Evolutionary conservation across 1,284 basidiomycete species (phyloP).

Genomic region (Cryptococcus sp.): DNA sequence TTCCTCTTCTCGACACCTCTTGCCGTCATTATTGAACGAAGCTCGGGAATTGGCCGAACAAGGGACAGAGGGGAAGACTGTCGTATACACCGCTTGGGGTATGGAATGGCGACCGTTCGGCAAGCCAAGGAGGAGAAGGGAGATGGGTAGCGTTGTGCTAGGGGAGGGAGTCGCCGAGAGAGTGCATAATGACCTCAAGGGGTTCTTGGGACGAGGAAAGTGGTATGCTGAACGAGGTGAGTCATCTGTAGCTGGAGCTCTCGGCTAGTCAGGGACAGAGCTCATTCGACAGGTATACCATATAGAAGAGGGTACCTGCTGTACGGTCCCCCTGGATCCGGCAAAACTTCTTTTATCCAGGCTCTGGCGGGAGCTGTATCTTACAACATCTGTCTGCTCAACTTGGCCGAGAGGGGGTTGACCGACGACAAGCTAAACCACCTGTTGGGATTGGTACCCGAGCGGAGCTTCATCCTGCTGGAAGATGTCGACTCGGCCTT

Average conservation of each 20-base stretch:
- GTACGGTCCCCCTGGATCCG: conserved; percentile 93
- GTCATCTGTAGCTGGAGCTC: conserved; percentile 21
- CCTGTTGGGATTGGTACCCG: conserved; percentile 85
- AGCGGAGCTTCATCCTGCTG: conserved; percentile 85
- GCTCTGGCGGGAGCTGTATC: conserved; percentile 85
- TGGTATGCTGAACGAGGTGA: conserved; percentile 96
- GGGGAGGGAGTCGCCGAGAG: conserved; percentile 70
- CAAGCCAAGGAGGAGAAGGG: conserved; percentile 78
- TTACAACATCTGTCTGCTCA: conserved; percentile 95
- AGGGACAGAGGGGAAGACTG: conserved; percentile 86
- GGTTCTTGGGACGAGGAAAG: conserved; percentile 74
- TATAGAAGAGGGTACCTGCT: conserved; percentile 94
- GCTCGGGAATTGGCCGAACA: conserved; percentile 81
- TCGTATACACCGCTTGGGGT: conserved; percentile 95
- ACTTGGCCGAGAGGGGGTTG: conserved; percentile 91
- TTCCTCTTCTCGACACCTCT: conserved; percentile 73
- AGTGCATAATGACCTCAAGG: conserved; percentile 71
- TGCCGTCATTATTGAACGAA: conserved; percentile 75
- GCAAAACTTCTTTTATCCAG: conserved; percentile 98
- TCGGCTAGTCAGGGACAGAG: background rate
- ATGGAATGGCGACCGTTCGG: conserved; percentile 96
- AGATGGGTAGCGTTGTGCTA: conserved; percentile 87
- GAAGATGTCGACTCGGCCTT: conserved; percentile 99
- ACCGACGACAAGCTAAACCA: conserved; percentile 97
- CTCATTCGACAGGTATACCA: conserved; percentile 67